Evolutionary conservation across 2,329 filamentous ascomycete species (phyloP).

Genomic region (Fusarium buharicum): DNA sequence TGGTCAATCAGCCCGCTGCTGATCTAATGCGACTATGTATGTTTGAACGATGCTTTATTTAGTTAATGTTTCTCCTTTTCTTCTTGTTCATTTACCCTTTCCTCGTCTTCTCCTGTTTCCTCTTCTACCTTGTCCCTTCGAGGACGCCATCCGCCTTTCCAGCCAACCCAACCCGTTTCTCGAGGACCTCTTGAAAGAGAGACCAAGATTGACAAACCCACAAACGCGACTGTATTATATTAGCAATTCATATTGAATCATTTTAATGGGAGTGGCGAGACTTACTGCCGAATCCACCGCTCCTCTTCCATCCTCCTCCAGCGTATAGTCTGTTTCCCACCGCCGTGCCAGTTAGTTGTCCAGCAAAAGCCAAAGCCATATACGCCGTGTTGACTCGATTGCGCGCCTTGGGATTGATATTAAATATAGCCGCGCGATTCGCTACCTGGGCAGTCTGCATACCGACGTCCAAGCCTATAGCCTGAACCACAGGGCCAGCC

Average conservation of each 20-base stretch:
- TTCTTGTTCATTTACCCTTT: constrained; percentile 3
- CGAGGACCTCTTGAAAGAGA: constrained; percentile 48
- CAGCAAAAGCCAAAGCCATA: constrained; percentile 80
- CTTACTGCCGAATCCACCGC: constrained; percentile 53
- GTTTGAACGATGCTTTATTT: neutral
- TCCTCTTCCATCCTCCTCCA: constrained; percentile 61
- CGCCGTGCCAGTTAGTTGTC: constrained; percentile 77
- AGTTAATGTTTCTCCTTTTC: constrained; percentile 8
- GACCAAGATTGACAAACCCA: constrained; percentile 39
- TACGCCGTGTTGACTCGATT: constrained; percentile 85
- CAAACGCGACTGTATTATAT: constrained; percentile 39
- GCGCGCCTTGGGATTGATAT: constrained; percentile 74
- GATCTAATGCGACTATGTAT: neutral
- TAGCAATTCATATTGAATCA: neutral
- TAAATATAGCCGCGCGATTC: constrained; percentile 76
- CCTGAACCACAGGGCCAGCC: constrained; percentile 78
- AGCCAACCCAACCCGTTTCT: constrained; percentile 49
- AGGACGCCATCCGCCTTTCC: constrained; percentile 47
- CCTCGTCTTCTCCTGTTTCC: constrained; percentile 22
- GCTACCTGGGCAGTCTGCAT: constrained; percentile 79
- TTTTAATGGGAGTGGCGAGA: neutral
- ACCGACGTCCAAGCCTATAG: constrained; percentile 75
- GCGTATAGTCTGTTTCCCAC: constrained; percentile 66
- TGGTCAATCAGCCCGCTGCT: neutral
- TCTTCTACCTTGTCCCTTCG: constrained; percentile 21